phyloP scores from a whole-genome alignment of 2,329 filamentous ascomycete genomes.

The Verticillium albo-atrum region DNA sequence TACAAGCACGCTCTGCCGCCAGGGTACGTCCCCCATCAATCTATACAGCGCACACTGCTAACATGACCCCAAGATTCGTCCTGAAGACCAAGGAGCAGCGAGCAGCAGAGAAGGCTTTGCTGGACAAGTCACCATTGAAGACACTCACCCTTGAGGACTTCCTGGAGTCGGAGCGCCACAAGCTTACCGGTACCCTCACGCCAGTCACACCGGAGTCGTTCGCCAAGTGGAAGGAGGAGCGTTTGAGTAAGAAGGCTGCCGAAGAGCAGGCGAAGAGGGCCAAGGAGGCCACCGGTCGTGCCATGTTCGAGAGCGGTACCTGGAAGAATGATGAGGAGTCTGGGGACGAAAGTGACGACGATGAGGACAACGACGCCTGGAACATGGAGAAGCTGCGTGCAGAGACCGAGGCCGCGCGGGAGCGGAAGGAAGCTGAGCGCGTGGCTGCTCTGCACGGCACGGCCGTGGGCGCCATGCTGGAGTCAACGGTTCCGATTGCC shows the following conservation, averaged over 20 bases:
- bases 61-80: slow-evolving; percentile 66
- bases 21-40: slow-evolving; percentile 58
- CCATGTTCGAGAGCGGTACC: slow-evolving; percentile 93
- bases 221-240: slow-evolving; percentile 94
- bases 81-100: slow-evolving; percentile 97
- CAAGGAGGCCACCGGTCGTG: slow-evolving; percentile 93
- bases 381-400: slow-evolving; percentile 77
- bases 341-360: slow-evolving; percentile 56
- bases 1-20: slow-evolving; percentile 94
- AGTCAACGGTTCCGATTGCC: background rate
- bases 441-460: slow-evolving; percentile 30
- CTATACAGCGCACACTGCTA: background rate
- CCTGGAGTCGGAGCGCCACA: slow-evolving; percentile 92
- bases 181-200: slow-evolving; percentile 84
- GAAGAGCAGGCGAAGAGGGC: slow-evolving; percentile 86
- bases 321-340: slow-evolving; percentile 70
- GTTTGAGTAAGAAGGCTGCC: slow-evolving; percentile 90
- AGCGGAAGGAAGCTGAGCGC: slow-evolving; percentile 74
- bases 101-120: slow-evolving; percentile 87
- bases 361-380: slow-evolving; percentile 57
- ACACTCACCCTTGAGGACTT: slow-evolving; percentile 97
- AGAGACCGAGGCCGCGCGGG: slow-evolving; percentile 76
- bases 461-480: slow-evolving; percentile 4
- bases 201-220: slow-evolving; percentile 92
- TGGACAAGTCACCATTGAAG: slow-evolving; percentile 93